Percentiles rank a stretch among this genome's conserved stretches.
phyloP scores from a whole-genome alignment of 1,139 yeast species.

The Candida sanyaensis region DNA sequence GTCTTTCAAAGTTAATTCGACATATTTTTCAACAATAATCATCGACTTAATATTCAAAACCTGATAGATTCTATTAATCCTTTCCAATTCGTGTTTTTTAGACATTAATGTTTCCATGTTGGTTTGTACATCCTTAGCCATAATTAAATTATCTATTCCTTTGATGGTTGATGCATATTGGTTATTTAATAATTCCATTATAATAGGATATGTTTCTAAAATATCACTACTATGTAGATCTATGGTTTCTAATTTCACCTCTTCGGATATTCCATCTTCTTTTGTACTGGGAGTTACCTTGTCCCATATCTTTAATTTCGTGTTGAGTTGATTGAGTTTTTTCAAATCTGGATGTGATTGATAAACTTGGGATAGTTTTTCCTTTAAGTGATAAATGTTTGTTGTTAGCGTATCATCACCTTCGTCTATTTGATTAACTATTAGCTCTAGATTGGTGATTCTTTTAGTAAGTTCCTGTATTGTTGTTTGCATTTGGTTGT shows the following conservation, averaged over 20 bases:
- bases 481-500: neutral
- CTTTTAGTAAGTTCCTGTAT: neutral
- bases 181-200: conserved; percentile 23
- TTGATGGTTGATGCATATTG: conserved; percentile 24
- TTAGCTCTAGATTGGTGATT: neutral
- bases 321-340: conserved; percentile 21
- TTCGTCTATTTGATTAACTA: neutral
- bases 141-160: conserved; percentile 13
- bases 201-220: conserved; percentile 19
- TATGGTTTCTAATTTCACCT: conserved; percentile 22
- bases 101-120: neutral
- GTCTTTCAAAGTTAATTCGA: conserved; percentile 22
- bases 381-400: conserved; percentile 8
- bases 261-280: conserved; percentile 7
- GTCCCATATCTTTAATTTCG: conserved; percentile 20
- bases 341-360: conserved; percentile 22
- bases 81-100: conserved; percentile 16
- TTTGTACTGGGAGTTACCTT: conserved; percentile 3
- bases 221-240: conserved; percentile 18
- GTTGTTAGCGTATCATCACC: conserved; percentile 1
- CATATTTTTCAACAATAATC: conserved; percentile 30
- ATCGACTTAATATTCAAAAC: conserved; percentile 28
- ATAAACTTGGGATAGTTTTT: conserved; percentile 19
- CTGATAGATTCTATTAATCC: conserved; percentile 22
- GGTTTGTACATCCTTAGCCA: conserved; percentile 1